Evolutionary conservation across 2,329 filamentous ascomycete species (phyloP), one percentile per base, ranked within the genome.

Genomic region (Parascedosporium putredinis): DNA sequence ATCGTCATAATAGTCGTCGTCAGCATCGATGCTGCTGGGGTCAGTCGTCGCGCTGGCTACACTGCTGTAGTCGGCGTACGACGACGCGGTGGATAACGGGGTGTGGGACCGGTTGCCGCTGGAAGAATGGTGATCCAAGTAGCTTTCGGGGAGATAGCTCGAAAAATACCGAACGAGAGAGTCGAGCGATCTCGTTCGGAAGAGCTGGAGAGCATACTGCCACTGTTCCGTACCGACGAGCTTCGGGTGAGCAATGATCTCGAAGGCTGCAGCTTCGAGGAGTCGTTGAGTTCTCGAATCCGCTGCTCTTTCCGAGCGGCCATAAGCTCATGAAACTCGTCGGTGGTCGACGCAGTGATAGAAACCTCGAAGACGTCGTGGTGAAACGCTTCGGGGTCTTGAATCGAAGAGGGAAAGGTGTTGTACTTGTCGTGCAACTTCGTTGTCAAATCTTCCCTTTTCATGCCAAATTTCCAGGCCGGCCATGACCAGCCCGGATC

Each of bases 381-480:
- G 59, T 80, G 75, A 53, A 81, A 81, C 48, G 77, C 76, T 54
- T 78, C 73, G 55, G 75, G 73, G 62, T 81, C 77, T 58, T 79
- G 76, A 25, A 81, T 72, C 43, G 71, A 66, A 47, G 73, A 73
- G 47, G 72, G 64, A 49, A 79, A 65, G 45, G 77, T 80, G 64
- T 81, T 81, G 65, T 79, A 81, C 59, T 74, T 72, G 55, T 78
- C 73, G 57, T 80, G 75, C 10, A 81, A 71, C 48, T 71, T 75
- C 49, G 72, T 74, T 60, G 73, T 73, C 62, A 80, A 73, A 58
- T 79, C 76, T 51, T 73, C 71, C 59, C 71, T 71, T 69, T 76
- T 78, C 71, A 80, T 72, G 59, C 75, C 76, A 67, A 80, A 81
- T 62, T 80, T 80, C 76, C 77, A 81, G 57, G 73, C 71, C 40